phyloP scores from a whole-genome alignment of 2,329 filamentous ascomycete species.

The Tolypocladium sp. region DNA sequence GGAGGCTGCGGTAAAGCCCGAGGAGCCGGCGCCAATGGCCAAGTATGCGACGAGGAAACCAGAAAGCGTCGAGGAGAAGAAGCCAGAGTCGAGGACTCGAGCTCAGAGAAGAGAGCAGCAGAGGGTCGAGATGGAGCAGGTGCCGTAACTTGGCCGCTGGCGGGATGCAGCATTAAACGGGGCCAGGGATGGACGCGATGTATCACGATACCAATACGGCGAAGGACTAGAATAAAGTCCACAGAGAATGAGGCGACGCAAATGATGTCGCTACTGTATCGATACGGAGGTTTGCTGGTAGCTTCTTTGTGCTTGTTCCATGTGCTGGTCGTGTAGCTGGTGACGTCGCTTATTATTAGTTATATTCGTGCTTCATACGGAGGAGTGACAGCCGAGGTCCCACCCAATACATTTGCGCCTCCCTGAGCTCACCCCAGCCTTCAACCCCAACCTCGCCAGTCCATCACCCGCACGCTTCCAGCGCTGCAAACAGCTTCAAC shows the following conservation, averaged over 20 bases:
- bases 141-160: constrained; percentile 8
- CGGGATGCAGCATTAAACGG: background rate
- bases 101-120: constrained; percentile 8
- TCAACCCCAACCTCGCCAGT: background rate
- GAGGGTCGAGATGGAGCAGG: constrained; percentile 19
- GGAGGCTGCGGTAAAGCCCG: constrained; percentile 42
- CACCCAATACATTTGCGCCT: background rate
- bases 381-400: background rate
- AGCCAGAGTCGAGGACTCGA: constrained; percentile 8
- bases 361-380: rapidly evolving
- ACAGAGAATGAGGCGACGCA: background rate
- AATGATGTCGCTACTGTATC: background rate
- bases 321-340: background rate
- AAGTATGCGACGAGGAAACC: constrained; percentile 20
- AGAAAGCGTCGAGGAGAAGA: constrained; percentile 10
- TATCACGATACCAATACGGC: background rate
- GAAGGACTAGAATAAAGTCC: background rate
- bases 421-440: background rate
- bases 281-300: background rate
- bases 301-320: background rate
- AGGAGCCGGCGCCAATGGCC: constrained; percentile 6
- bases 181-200: background rate
- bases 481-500: background rate
- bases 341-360: background rate
- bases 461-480: background rate